Base-by-base conservation (phyloP, 2,329 filamentous ascomycete species). In the Hymenoscyphus occultus region DNA sequence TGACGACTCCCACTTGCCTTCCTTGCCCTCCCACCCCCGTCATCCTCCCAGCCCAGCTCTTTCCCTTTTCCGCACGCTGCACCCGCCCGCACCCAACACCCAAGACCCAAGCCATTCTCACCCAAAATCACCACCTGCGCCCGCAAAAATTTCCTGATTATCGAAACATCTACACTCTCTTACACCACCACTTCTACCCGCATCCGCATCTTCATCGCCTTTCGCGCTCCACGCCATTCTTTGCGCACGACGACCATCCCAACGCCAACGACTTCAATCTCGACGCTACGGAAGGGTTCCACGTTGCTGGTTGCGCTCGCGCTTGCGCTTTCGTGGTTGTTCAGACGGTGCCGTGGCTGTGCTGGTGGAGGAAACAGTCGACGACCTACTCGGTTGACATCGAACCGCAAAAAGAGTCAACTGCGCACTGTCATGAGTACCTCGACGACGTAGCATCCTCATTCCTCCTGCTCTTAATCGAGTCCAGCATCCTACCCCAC, bases 381-480 rank as follows among this genome's bases (percentile, higher is more conserved):
- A 63, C 40, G 19, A 28, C 51, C 9, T 45, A 45, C 28, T 39
- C 16, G 42, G 12, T 35, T 31, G 45, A 61, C n/a, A 59, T n/a
- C 54, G 35, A 14, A 28, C 14, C 2, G n/a, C 40, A 35, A 48
- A 28, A 22, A 14, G n/a, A 31, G 12, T 39, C 40, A 48, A 40
- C 10, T n/a, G 32, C 39, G 7, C 19, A 39, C 31, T 56, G 66
- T 67, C 67, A 67, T 68, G 67, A 67, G 48, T 67, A 67, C 61
- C 59, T 68, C 64, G 28, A 10, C 56, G 54, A 64, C 62, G n/a
- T 67, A 60, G 65, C 56, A 56, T 61, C 62, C 58, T 62, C 65
- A 66, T 68, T 65, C 66, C 65, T 68, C 64, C 63, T 66, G 32
- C 59, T 58, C 62, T 60, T 57, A 57, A 61, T 65, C 63, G 64